These are phyloP conservation scores for Diaporthe velutina DNA, from an alignment of 2,329 filamentous ascomycete species.

Conservation along the genomic window DNA sequence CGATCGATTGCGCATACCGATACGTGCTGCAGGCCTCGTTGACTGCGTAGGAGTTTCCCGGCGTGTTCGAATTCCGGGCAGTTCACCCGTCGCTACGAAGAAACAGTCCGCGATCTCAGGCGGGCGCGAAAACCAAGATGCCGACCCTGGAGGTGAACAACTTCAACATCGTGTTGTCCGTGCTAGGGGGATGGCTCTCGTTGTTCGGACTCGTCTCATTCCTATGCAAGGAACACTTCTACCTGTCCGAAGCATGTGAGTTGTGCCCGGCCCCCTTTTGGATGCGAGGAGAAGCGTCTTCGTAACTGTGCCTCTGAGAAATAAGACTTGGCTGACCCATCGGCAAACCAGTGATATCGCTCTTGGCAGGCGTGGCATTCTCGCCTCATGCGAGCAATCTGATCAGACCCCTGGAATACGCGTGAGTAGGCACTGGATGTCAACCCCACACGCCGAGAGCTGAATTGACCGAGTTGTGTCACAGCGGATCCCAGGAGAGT, in stretches of 20 bases:
- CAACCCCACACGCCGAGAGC: background rate
- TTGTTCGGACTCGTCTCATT: conserved; percentile 93
- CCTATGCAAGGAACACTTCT: conserved; percentile 89
- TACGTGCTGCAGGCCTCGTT: conserved; percentile 47
- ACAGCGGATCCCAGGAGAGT: conserved; percentile 61
- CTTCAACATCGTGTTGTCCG: conserved; percentile 87
- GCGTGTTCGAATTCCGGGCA: conserved; percentile 44
- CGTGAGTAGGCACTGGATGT: conserved; percentile 48
- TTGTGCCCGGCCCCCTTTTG: conserved; percentile 50
- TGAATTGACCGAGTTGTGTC: background rate
- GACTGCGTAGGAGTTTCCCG: conserved; percentile 54
- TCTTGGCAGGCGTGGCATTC: conserved; percentile 82
- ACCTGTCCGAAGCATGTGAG: conserved; percentile 90
- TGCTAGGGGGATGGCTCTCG: conserved; percentile 88
- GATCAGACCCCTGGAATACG: conserved; percentile 82
- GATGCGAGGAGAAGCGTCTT: background rate
- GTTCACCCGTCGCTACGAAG: too few relatives aligned
- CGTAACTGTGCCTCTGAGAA: background rate
- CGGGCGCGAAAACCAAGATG: conserved; percentile 49
- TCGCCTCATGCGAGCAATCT: conserved; percentile 83
- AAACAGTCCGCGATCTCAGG: too few relatives aligned
- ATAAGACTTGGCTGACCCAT: background rate
- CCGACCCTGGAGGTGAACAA: conserved; percentile 65
- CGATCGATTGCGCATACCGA: conserved; percentile 45
- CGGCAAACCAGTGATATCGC: conserved; percentile 77